Evolutionary conservation across 1,284 basidiomycete species (phyloP), one percentile per base, ranked within the genome.

Genomic region (Testicularia cyperi): DNA sequence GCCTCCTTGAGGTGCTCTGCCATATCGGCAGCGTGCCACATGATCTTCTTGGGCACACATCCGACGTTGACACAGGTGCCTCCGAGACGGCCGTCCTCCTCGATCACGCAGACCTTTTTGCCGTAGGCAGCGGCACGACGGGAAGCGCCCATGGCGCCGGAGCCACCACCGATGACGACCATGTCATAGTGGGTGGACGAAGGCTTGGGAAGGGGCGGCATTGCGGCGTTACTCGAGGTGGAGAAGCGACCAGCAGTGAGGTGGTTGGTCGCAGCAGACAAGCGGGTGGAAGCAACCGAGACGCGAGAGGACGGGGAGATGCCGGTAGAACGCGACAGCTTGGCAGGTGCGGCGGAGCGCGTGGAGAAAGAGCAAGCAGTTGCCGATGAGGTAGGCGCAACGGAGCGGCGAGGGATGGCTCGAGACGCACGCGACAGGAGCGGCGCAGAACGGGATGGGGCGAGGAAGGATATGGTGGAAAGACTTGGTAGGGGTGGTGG

Each of bases 11-110:
- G 80, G 71, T 87, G 88, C 70, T 94, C 92, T 29, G 87, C 62
- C 35, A 71, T 58, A 78, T 97, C 94, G 41, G 95, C 91, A 24
- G 94, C 92, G 75, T 98, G 89, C 95, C 95, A 98, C 95, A 98
- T 98, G 56, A 99, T 86, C 88, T 96, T 78, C 54, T 77, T 68
- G 26, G 74, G 74, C 18, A 76, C 74, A 30, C 74, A 76, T 6
- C 89, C 90, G 51, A 94, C 83, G 60, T 83, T 97, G 56, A 99
- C 94, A 75, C 95, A 98, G 26, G 95, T 98, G 32, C 95, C 95
- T 28, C 95, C 95, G 5, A 94, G 83, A 28, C 82, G 78, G 16
- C 84, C 83, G 7, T 84, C 83, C 37, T 82, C 82, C 78, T 99
- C 94, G 24, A 96, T 85, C 19, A 97, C 80, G 10, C 89, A 91